These are phyloP conservation scores for Globisporangium cylindrosporum DNA, from an alignment of 352 stramenopile genomes.

Conservation along the genomic window DNA sequence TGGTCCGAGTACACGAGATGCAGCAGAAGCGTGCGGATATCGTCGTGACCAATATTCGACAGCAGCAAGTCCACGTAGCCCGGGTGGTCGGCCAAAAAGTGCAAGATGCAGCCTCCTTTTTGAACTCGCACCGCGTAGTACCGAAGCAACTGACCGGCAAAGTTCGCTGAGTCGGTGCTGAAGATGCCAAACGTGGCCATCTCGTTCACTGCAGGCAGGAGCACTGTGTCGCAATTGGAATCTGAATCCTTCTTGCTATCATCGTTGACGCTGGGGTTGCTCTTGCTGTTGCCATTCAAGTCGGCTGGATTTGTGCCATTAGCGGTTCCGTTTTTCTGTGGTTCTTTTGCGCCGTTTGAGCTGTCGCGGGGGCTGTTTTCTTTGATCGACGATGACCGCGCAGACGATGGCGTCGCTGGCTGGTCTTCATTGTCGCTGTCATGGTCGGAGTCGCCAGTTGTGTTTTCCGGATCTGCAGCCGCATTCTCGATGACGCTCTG, in stretches of 20 bases:
- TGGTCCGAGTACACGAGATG: conserved; percentile 85
- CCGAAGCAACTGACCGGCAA: conserved; percentile 74
- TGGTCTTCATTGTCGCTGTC: conserved; percentile 17
- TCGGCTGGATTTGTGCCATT: conserved; percentile 19
- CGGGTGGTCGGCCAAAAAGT: conserved; percentile 57
- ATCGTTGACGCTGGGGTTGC: not conserved
- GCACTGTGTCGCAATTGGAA: conserved; percentile 25
- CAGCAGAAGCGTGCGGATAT: conserved; percentile 72
- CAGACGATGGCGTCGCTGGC: conserved; percentile 11
- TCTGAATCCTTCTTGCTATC: conserved; percentile 39
- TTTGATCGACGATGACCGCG: conserved; percentile 6
- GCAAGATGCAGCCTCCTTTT: conserved; percentile 75
- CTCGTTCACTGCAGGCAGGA: conserved; percentile 41
- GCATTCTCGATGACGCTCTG: conserved; percentile 59
- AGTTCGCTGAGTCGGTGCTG: conserved; percentile 74
- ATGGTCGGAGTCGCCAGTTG: conserved; percentile 31
- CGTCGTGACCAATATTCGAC: conserved; percentile 78
- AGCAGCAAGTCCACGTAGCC: conserved; percentile 69
- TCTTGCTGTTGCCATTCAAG: not conserved
- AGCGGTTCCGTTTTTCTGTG: not conserved
- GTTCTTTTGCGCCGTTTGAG: conserved; percentile 12
- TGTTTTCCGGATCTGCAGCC: conserved; percentile 16
- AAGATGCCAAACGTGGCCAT: conserved; percentile 63
- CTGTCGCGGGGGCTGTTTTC: conserved; percentile 19
- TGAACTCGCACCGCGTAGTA: conserved; percentile 80